Evolutionary conservation across 2,329 filamentous ascomycete species (phyloP).

Genomic region (Cladosporium velox): DNA sequence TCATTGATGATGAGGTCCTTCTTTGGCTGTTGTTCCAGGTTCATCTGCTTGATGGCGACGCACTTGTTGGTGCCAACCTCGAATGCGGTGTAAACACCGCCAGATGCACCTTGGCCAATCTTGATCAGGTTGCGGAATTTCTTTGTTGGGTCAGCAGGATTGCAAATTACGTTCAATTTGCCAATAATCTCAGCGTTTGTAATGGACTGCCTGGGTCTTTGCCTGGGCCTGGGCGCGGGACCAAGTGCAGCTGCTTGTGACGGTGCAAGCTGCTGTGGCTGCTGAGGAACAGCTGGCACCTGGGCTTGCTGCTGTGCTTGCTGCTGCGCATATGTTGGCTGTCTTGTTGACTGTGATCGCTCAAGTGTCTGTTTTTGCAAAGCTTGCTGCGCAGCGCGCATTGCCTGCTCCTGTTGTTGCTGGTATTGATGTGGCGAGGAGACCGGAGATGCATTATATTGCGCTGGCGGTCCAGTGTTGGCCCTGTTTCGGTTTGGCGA

Average conservation of each 20-base stretch:
- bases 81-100: slow-evolving; percentile 90
- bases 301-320: slow-evolving; percentile 45
- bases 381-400: slow-evolving; percentile 76
- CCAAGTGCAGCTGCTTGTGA: slow-evolving; percentile 50
- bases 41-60: slow-evolving; percentile 99
- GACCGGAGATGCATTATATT: slow-evolving; percentile 51
- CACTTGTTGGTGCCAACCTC: slow-evolving; percentile 80
- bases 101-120: slow-evolving; percentile 95
- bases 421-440: slow-evolving; percentile 51
- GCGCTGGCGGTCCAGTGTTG: slow-evolving; percentile 47
- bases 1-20: slow-evolving; percentile 99
- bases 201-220: slow-evolving; percentile 72
- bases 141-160: slow-evolving; percentile 81
- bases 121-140: slow-evolving; percentile 87
- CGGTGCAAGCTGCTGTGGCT: slow-evolving; percentile 41
- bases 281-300: slow-evolving; percentile 37
- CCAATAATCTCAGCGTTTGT: slow-evolving; percentile 75
- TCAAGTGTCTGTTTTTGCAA: slow-evolving; percentile 68
- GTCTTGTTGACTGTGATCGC: slow-evolving; percentile 64
- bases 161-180: slow-evolving; percentile 85
- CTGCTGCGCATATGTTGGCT: slow-evolving; percentile 42
- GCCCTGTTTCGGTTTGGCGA: slow-evolving; percentile 44
- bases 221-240: slow-evolving; percentile 68
- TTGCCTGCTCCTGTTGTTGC: slow-evolving; percentile 83
- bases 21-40: slow-evolving; percentile 95